A percentile compares a stretch with the other conserved stretches of the same genome.
These are phyloP conservation scores for Tylopilus vinaceipallidus DNA, from an alignment of 768 basidiomycete genomes.

Conservation along the genomic window DNA sequence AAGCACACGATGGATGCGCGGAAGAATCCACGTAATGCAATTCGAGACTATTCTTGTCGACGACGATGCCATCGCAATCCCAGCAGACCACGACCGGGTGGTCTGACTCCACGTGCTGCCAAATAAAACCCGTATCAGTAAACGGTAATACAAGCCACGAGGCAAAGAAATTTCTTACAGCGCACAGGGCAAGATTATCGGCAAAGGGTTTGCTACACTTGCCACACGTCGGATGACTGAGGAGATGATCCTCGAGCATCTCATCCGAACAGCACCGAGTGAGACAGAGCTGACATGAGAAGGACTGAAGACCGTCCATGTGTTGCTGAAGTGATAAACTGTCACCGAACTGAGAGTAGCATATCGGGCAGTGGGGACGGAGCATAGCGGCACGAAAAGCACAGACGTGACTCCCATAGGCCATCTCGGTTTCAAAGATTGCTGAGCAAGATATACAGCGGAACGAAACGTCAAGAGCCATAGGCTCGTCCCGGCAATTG, in stretches of 20 bases:
- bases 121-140: not conserved
- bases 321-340: conserved; percentile 15
- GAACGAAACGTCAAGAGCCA: not conserved
- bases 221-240: conserved; percentile 23
- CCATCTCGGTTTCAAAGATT: conserved; percentile 14
- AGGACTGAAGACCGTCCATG: conserved; percentile 6
- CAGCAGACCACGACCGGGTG: conserved; percentile 29
- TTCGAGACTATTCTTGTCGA: conserved; percentile 20
- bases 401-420: conserved; percentile 15
- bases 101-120: conserved; percentile 22
- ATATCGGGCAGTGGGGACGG: conserved; percentile 20
- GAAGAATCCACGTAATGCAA: conserved; percentile 24
- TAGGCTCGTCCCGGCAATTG: not conserved
- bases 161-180: conserved; percentile 11
- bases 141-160: not conserved
- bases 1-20: conserved; percentile 20
- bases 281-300: conserved; percentile 22
- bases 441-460: conserved; percentile 16
- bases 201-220: conserved; percentile 22
- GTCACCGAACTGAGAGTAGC: conserved; percentile 26
- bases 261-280: conserved; percentile 23
- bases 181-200: conserved; percentile 19
- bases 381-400: conserved; percentile 2
- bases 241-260: conserved; percentile 26
- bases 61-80: conserved; percentile 27